phyloP scores from a whole-genome alignment of 2,329 filamentous ascomycete genomes.

The Pseudogymnoascus verrucosus region DNA sequence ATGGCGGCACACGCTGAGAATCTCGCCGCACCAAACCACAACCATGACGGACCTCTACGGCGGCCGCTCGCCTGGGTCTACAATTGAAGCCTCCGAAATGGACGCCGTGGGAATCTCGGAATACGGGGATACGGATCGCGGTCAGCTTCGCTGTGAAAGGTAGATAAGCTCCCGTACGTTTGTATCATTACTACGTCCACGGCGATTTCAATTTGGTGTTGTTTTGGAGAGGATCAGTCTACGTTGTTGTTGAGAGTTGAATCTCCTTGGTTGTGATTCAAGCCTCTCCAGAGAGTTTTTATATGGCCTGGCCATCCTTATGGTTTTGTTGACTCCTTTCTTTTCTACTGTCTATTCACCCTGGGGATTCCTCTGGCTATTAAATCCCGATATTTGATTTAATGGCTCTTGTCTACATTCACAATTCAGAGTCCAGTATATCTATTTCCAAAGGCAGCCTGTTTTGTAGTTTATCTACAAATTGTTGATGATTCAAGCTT shows the following conservation, averaged over 20 bases:
- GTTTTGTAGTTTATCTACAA: not conserved
- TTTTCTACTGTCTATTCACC: not conserved
- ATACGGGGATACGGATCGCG: not conserved
- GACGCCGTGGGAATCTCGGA: constrained; percentile 13
- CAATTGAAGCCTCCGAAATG: constrained; percentile 25
- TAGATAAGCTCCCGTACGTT: not conserved
- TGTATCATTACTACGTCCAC: not conserved
- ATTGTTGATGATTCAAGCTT: not conserved
- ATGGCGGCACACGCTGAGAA: not conserved
- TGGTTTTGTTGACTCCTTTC: not conserved
- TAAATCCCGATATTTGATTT: not conserved
- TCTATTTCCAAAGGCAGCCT: not conserved
- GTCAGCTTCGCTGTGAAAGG: not conserved
- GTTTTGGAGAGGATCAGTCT: not conserved
- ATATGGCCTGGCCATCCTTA: not conserved
- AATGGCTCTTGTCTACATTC: not conserved
- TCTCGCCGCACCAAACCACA: not conserved
- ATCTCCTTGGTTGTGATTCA: not conserved
- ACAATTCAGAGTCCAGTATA: not conserved
- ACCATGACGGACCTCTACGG: constrained; percentile 16
- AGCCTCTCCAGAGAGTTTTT: not conserved
- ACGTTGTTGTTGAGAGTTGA: no score
- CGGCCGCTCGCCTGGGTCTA: constrained; percentile 21
- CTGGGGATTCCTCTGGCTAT: not conserved
- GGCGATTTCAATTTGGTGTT: not conserved